These are phyloP conservation scores for Phytophthora lateralis DNA, from an alignment of 352 stramenopile genomes.

Conservation along the genomic window DNA sequence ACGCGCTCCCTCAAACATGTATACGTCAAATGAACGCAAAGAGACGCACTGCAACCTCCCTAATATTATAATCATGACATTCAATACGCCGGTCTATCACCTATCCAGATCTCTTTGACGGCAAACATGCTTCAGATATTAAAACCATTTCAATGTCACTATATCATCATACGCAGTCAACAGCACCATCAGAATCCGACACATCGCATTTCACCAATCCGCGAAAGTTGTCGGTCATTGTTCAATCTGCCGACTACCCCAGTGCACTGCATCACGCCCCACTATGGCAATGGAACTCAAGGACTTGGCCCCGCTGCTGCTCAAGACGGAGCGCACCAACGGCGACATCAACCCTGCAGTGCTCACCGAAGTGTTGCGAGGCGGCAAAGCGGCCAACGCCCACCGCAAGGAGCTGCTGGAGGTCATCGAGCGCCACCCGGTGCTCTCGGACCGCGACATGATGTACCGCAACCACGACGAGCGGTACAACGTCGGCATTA, in stretches of 20 bases:
- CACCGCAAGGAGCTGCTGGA: slow-evolving; percentile 47
- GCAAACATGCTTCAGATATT: background rate
- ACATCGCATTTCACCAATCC: slow-evolving; percentile 8
- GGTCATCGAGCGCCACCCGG: slow-evolving; percentile 43
- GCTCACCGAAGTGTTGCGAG: slow-evolving; percentile 44
- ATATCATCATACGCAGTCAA: background rate
- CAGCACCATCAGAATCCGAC: slow-evolving; percentile 7
- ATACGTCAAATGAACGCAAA: slow-evolving; percentile 21
- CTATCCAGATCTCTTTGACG: background rate
- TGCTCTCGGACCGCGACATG: slow-evolving; percentile 52
- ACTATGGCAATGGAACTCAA: slow-evolving; percentile 51
- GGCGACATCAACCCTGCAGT: slow-evolving; percentile 47
- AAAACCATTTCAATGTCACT: background rate
- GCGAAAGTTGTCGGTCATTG: slow-evolving; percentile 12
- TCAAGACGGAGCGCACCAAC: slow-evolving; percentile 61
- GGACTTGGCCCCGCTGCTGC: slow-evolving; percentile 58
- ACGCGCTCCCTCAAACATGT: slow-evolving; percentile 1
- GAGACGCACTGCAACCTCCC: background rate
- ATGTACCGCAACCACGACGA: slow-evolving; percentile 53
- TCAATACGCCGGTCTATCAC: background rate
- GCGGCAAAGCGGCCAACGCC: slow-evolving; percentile 36
- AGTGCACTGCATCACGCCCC: background rate
- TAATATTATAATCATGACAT: background rate
- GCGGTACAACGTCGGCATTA: slow-evolving; percentile 32
- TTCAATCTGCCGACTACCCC: slow-evolving; percentile 16